A percentile compares a stretch with the other conserved stretches of the same genome.
Conservation (phyloP, 768 basidiomycete genomes). For the Naganishia antarctica region DNA sequence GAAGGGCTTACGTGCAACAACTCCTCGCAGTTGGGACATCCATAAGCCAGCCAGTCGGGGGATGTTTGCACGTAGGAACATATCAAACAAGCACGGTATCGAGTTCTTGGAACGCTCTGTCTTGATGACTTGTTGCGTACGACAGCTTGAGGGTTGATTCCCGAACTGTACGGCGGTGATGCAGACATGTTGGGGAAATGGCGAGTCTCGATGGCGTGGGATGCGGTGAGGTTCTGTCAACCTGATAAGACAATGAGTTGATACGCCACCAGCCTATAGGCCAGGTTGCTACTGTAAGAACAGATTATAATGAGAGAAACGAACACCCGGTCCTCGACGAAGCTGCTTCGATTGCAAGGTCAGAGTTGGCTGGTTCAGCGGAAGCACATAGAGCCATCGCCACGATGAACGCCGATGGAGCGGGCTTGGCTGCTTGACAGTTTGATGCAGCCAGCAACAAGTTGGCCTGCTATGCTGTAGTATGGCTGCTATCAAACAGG, state of each 20-base stretch:
- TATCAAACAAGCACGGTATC: constrained; percentile 73
- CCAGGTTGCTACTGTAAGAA: too few relatives aligned
- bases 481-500: too few relatives aligned
- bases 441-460: too few relatives aligned
- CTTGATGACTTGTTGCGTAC: constrained; percentile 13
- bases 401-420: too few relatives aligned
- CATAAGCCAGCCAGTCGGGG: constrained; percentile 72
- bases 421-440: neutral
- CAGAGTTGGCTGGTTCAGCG: constrained; percentile 4
- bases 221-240: too few relatives aligned
- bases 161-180: constrained; percentile 8
- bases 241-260: neutral
- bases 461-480: too few relatives aligned
- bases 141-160: constrained; percentile 15
- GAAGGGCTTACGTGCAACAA: constrained; percentile 74
- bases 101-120: neutral
- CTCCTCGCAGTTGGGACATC: constrained; percentile 97
- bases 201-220: neutral
- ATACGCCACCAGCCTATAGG: too few relatives aligned
- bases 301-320: too few relatives aligned
- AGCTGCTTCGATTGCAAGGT: neutral
- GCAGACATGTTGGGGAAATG: constrained; percentile 8
- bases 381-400: too few relatives aligned
- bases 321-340: too few relatives aligned
- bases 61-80: constrained; percentile 86